Base-by-base conservation (phyloP, 192 early-diverging fungal species). In the Dissophora ornata region DNA sequence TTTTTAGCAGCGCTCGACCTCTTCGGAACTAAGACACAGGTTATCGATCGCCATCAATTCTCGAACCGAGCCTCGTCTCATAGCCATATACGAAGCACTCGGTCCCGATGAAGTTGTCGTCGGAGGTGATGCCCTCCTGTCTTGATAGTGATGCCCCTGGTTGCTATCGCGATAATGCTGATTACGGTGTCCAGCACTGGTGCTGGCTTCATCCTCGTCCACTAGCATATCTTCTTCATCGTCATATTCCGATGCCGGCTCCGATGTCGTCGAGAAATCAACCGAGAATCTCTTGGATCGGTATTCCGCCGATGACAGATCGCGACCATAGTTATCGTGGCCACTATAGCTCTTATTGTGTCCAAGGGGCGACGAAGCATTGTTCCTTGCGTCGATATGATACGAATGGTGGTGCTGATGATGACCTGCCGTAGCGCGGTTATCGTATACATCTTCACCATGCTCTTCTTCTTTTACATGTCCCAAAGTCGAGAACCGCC, bases 21-120 rank as follows among this genome's bases (percentile, higher is more conserved):
- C 69, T 32, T 71, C 69, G 40, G 69, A 71, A 41, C 69, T 71
- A 24, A 77, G 40, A 24, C 73, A 77, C 46, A 77, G 19, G 47
- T 77, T 44, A 46, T 77, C 65, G 36, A 77, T 77, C 22, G 73
- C 73, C 73, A 77, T 77, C 38, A 77, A 18, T 11, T 77, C 73
- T 13, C 73, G 63, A 0, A 77, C 73, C 11, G 73, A 77, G 24
- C 64, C 73, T 11, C 73, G 73, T 24, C 73, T 58, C 53, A 56
- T 56, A 4, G 51, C 44, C 58, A 77, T 10, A 34, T 67, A 77
- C 18, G 64, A 49, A 16, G 73, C 63, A 33, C 61, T 48, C 16
- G 60, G 69, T 13, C 33, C 52, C 6, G 48, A 44, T 7, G 22
- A 12, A 3, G 25, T 44, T 41, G 29, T 21, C 30, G n/a, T 10